A percentile compares a stretch with the other conserved stretches of the same genome.
Conservation (phyloP, 1,284 basidiomycete species). For the Amylostereum chailletii region DNA sequence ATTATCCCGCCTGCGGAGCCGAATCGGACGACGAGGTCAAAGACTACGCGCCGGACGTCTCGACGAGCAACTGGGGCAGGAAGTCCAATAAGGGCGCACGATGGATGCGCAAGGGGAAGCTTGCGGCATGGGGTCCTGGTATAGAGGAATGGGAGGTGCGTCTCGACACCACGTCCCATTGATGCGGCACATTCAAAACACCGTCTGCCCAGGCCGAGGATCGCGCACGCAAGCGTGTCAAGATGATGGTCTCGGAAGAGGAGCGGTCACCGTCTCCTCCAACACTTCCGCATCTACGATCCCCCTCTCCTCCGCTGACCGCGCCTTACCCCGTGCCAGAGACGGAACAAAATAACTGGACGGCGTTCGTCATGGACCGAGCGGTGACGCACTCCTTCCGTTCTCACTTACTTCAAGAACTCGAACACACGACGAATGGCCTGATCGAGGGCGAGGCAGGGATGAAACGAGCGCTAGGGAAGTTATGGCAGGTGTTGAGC, state of each 20-base stretch:
- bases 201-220: slow-evolving; percentile 55
- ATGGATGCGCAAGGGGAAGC: slow-evolving; percentile 71
- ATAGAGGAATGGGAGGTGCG: slow-evolving; percentile 77
- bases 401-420: slow-evolving; percentile 63
- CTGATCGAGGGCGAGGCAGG: slow-evolving; percentile 72
- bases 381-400: slow-evolving; percentile 76
- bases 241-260: slow-evolving; percentile 49
- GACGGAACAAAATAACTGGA: slow-evolving; percentile 59
- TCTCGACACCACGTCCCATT: slow-evolving; percentile 7
- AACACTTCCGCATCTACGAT: slow-evolving; percentile 34
- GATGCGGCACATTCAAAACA: neutral
- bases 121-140: slow-evolving; percentile 68
- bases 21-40: slow-evolving; percentile 48
- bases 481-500: slow-evolving; percentile 70
- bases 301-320: slow-evolving; percentile 32
- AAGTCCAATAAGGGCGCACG: slow-evolving; percentile 60
- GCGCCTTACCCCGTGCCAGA: slow-evolving; percentile 65
- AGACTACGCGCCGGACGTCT: slow-evolving; percentile 29
- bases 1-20: slow-evolving; percentile 64
- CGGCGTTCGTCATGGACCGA: slow-evolving; percentile 79
- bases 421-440: slow-evolving; percentile 69
- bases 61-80: slow-evolving; percentile 70
- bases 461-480: slow-evolving; percentile 61
- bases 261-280: slow-evolving; percentile 26
- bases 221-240: slow-evolving; percentile 69